Evolutionary conservation across 2,329 filamentous ascomycete genomes (phyloP).

Genomic region (Neurospora crassa): DNA sequence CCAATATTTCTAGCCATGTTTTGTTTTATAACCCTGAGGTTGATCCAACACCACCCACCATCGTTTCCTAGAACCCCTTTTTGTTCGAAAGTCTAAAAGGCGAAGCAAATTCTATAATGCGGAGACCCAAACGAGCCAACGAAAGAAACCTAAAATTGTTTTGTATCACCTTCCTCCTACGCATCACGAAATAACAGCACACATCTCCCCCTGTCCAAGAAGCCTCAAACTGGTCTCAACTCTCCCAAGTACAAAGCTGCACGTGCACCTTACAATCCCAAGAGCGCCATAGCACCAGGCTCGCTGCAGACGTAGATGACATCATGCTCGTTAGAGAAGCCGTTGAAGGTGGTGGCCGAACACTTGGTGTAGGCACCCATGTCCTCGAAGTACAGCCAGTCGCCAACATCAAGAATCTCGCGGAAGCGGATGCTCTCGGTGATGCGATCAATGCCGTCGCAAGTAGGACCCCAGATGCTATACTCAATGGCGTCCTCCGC

Average conservation of each 20-base stretch:
- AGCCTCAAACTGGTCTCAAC: not conserved
- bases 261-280: slow-evolving; percentile 28
- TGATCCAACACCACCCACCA: not conserved
- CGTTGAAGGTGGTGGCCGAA: slow-evolving; percentile 95
- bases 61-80: not conserved
- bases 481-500: slow-evolving; percentile 58
- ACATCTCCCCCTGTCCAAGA: not conserved
- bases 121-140: not conserved
- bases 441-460: slow-evolving; percentile 95
- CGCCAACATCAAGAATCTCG: slow-evolving; percentile 75
- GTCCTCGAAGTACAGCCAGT: slow-evolving; percentile 97
- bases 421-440: slow-evolving; percentile 69
- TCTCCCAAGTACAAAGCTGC: not conserved
- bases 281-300: slow-evolving; percentile 68
- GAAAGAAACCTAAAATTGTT: not conserved
- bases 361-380: slow-evolving; percentile 99
- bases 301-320: slow-evolving; percentile 94
- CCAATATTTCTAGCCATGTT: not conserved
- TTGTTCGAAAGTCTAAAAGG: not conserved
- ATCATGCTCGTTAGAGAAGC: slow-evolving; percentile 86
- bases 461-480: slow-evolving; percentile 96
- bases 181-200: not conserved
- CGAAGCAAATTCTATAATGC: not conserved
- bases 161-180: not conserved
- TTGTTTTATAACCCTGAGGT: not conserved